A percentile compares a stretch with the other conserved stretches of the same genome.
phyloP scores from a whole-genome alignment of 441 rosid genomes.

The Syzygium malaccense region DNA sequence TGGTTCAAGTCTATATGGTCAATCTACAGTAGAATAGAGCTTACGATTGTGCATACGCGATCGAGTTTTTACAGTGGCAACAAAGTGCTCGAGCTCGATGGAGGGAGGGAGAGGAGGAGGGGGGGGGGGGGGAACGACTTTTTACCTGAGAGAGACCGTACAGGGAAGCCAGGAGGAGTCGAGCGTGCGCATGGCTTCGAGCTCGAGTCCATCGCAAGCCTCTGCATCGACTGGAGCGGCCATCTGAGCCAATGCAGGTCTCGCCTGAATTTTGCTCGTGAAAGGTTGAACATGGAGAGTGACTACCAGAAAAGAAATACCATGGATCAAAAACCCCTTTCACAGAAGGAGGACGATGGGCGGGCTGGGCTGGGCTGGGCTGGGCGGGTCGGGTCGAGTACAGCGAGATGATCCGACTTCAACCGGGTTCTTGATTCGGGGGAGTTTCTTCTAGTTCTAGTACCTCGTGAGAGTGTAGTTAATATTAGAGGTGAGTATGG shows the following conservation, averaged over 20 bases:
- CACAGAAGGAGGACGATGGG: background rate
- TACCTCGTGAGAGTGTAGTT: background rate
- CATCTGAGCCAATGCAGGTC: background rate
- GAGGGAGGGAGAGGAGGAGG: background rate
- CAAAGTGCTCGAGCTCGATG: background rate
- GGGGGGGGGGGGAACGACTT: background rate
- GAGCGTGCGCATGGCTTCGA: background rate
- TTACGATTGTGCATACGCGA: background rate
- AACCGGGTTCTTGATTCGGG: background rate
- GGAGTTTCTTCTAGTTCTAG: background rate
- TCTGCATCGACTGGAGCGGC: background rate
- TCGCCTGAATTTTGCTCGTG: background rate
- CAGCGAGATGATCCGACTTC: background rate
- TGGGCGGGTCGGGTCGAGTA: background rate
- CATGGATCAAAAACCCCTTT: background rate
- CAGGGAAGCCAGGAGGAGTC: background rate
- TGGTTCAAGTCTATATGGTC: background rate
- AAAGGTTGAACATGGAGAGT: background rate
- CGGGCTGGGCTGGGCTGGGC: no score
- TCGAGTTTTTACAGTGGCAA: background rate
- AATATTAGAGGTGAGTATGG: no score
- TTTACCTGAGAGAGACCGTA: background rate
- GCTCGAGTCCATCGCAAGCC: background rate
- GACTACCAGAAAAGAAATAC: background rate
- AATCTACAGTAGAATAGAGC: background rate